These are phyloP conservation scores for Trichoderma gamsii DNA, from an alignment of 495 filamentous ascomycete species.

Conservation along the genomic window DNA sequence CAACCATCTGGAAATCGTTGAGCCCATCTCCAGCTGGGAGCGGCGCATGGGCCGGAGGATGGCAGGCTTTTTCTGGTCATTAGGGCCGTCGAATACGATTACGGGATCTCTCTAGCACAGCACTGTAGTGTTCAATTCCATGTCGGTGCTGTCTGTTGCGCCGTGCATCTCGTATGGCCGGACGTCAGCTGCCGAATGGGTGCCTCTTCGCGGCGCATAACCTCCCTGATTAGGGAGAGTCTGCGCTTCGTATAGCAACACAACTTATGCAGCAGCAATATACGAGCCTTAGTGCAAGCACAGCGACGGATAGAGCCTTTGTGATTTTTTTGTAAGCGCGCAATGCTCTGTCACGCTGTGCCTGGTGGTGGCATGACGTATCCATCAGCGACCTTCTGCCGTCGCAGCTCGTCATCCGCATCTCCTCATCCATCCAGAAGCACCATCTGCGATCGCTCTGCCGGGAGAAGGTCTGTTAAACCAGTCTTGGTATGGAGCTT, in stretches of 20 bases:
- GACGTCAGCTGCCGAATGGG: constrained; percentile 12
- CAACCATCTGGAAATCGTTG: neutral
- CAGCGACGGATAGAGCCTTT: neutral
- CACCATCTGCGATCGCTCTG: neutral
- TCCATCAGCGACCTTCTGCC: neutral
- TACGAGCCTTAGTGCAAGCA: neutral
- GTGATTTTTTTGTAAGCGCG: neutral
- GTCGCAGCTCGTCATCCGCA: neutral
- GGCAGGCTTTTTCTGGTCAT: constrained; percentile 2
- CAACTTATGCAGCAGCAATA: neutral
- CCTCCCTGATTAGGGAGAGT: neutral
- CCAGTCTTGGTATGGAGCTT: too few species aligned
- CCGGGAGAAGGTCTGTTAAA: too few species aligned
- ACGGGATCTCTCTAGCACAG: neutral
- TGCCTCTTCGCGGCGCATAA: neutral
- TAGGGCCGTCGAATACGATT: constrained; percentile 8
- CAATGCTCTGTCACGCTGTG: neutral
- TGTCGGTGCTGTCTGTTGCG: neutral
- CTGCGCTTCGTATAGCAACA: neutral
- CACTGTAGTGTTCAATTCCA: neutral
- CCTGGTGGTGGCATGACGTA: constrained; percentile 9
- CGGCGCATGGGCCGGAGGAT: constrained; percentile 10
- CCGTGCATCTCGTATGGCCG: constrained; percentile 12
- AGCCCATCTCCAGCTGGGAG: neutral
- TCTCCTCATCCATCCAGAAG: neutral